Conservation (phyloP, 805 yeast genomes). For the Pichia sporocuriosa region DNA sequence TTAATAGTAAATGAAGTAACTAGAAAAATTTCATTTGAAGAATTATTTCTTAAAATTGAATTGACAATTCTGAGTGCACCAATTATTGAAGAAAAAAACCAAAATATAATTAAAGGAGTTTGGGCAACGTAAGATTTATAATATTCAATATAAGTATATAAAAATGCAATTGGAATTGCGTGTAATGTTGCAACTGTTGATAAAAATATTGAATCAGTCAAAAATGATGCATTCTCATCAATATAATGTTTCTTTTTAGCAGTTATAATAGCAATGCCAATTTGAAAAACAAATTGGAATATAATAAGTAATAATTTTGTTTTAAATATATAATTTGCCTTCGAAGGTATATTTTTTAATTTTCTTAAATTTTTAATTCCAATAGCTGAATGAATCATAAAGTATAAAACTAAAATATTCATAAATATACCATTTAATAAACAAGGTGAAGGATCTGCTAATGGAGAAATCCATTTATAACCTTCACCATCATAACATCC, state of each 20-base stretch:
- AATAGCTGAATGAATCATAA: conserved; percentile 33
- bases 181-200: conserved; percentile 29
- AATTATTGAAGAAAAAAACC: conserved; percentile 54
- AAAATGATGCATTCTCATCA: conserved; percentile 19
- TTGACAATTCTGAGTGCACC: conserved; percentile 40
- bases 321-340: conserved; percentile 34
- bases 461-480: conserved; percentile 32
- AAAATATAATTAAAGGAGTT: conserved; percentile 64
- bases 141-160: conserved; percentile 66
- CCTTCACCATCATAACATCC: conserved; percentile 39
- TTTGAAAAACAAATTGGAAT: conserved; percentile 35
- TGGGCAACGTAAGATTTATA: conserved; percentile 58
- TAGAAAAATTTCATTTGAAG: conserved; percentile 27
- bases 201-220: conserved; percentile 25
- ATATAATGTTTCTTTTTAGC: conserved; percentile 13
- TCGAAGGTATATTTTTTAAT: conserved; percentile 25
- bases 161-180: conserved; percentile 45
- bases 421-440: conserved; percentile 39
- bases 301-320: conserved; percentile 35
- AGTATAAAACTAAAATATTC: conserved; percentile 30
- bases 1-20: conserved; percentile 27
- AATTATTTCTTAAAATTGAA: conserved; percentile 31
- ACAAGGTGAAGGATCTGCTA: conserved; percentile 48
- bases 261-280: conserved; percentile 15
- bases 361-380: conserved; percentile 32